Base-by-base conservation (phyloP, 2,329 filamentous ascomycete species). In the Aspergillus tanneri region DNA sequence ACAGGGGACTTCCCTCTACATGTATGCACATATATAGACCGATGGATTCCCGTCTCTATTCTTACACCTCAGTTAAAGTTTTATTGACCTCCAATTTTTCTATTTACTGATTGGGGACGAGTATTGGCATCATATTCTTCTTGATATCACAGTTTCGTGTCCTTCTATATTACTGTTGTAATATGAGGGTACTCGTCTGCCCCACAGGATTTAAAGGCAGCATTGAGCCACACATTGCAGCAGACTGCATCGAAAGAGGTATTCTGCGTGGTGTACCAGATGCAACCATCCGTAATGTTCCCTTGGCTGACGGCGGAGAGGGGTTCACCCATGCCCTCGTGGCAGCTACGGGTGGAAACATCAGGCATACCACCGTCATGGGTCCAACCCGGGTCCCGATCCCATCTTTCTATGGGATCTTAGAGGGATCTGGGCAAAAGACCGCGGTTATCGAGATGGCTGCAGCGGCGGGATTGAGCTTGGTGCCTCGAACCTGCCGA, bases 151-250 rank as follows among this genome's bases (percentile, higher is more conserved):
- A 14, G n/a, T 14, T 37, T 37, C 34, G 34, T 41, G 11, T 46
- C 41, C n/a, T 19, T 28, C 34, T 21, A 27, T 37, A 5, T 11
- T 32, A 25, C 21, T 21, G 5, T 22, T 11, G 14, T 27, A 37
- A 49, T 46, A 47, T 56, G 56, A 56, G 64, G 25, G 66, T 80
- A 19, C 69, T 80, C 40, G 69, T 80, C 28, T 76, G 74, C 12
- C 77, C 78, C 0, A 79, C 77, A 0, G 77, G 77, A 2, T 80
- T 80, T 68, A 80, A 80, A 49, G 77, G 78, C 21, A 78, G 76
- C 40, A 70, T 80, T 3, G 68, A 73, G 12, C 75, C 77, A 3
- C 66, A 72, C 11, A 64, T 67, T n/a, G 77, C 76, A 1, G 77
- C 77, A 0, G 68, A 76, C 47, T 77, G 76, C 46, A 80, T 80